A percentile compares a stretch with the other conserved stretches of the same genome.
These are phyloP conservation scores for Globisporangium lucens DNA, from an alignment of 352 stramenopile species.

Conservation along the genomic window DNA sequence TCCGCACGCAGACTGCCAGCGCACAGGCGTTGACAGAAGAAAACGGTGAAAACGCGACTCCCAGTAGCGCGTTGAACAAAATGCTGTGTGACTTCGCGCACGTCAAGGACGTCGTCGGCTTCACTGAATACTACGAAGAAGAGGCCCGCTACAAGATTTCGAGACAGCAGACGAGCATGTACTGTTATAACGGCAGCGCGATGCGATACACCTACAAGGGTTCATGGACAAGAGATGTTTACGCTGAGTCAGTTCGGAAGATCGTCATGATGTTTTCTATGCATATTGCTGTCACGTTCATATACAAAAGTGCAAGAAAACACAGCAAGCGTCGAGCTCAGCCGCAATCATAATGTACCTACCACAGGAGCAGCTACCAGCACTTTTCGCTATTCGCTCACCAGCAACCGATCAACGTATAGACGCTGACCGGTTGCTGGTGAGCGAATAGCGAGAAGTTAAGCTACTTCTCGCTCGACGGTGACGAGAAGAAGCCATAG, in stretches of 20 bases:
- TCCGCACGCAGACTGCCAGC: slow-evolving; percentile 51
- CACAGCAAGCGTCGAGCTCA: not conserved
- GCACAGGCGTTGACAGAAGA: slow-evolving; percentile 16
- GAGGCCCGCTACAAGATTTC: slow-evolving; percentile 43
- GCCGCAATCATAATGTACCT: not conserved
- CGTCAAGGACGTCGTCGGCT: slow-evolving; percentile 92
- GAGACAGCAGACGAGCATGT: not conserved
- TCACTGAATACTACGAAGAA: slow-evolving; percentile 90
- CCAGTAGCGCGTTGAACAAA: slow-evolving; percentile 59
- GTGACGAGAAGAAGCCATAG: no score
- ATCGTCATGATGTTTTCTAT: not conserved
- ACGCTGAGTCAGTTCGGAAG: not conserved
- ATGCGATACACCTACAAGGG: not conserved
- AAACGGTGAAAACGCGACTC: slow-evolving; percentile 28
- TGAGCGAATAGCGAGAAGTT: not conserved
- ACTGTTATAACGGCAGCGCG: not conserved
- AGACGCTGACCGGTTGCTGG: not conserved
- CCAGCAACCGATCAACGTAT: not conserved
- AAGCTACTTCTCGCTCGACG: not conserved
- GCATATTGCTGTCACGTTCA: not conserved
- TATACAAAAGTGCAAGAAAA: not conserved
- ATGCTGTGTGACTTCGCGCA: slow-evolving; percentile 77
- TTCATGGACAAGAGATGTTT: not conserved
- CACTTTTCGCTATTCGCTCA: not conserved
- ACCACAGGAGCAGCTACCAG: not conserved